Base-by-base conservation (phyloP, 768 basidiomycete genomes). In the Rhizopogon sp. region DNA sequence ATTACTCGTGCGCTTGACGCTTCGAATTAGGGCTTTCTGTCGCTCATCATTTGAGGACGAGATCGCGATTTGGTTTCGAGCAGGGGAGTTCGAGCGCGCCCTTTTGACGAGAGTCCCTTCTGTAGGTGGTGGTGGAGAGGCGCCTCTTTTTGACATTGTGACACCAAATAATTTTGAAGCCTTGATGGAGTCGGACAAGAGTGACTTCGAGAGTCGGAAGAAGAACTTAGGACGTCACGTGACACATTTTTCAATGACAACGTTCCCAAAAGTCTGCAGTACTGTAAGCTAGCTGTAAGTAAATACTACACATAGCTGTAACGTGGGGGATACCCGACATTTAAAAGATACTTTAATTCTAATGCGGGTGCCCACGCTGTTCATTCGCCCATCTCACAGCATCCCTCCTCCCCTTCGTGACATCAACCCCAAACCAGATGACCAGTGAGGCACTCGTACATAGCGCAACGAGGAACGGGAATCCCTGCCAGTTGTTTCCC, bases 1-100 rank as follows among this genome's bases (percentile, higher is more conserved):
- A 61, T 81, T 87, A 71, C 90, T 93, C n/a, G 97, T 99, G 44
- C 97, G 80, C 68, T 91, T 89, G 28, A 98, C 82, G 22, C 82
- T 88, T 59, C 94, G 80, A 58, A 96, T 78, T 51, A 94, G 82
- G 20, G 85, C 90, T 66, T 90, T 90, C 69, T 79, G 81, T 50
- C 83, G 77, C 57, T 88, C 85, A 64, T 91, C 84, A 53, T 80
- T 80, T 1, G 82, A 79, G 2, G 87, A 86, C 0, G 91, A 92
- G 39, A 93, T 91, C 39, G 79, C 79, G 47, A 93, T 81, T 63
- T 93, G 88, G 61, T 78, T 87, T 70, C 81, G 53, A 68, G 80
- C 53, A 66, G 81, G 61, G 63, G 80, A 63, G 68, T 74, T 68
- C 51, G 82, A 66, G 69, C 85, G 68, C 10, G 75, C 72, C 35